Evolutionary conservation across 768 basidiomycete species (phyloP), one percentile per base, ranked within the genome.

Genomic region (Macrolepiota albuminosa): DNA sequence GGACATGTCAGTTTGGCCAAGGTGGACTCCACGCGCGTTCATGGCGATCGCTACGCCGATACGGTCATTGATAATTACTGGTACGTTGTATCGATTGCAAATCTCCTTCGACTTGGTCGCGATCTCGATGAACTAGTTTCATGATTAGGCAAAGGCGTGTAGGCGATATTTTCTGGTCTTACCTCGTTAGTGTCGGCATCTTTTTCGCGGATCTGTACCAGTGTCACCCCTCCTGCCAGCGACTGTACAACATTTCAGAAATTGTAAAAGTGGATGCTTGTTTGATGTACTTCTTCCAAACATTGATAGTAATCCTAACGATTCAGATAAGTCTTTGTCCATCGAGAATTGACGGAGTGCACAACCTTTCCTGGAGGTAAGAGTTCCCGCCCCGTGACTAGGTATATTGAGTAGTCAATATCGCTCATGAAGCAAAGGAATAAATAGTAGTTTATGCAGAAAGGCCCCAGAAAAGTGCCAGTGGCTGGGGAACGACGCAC

Each of bases 151-250:
- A 18, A 33, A 45, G 34, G 39, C 26, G 9, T 24, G 26, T 8
- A 34, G 36, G 40, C 55, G 53, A 18, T 34, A 16, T 31, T n/a
- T 29, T 40, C n/a, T 8, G 24, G n/a, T 7, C 71, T 66, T 51
- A 89, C 93, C 73, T 94, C 90, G 26, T 81, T 81, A 0, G 93
- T 95, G 61, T 95, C 93, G 0, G 81, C 73, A 11, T 83, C 72
- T 72, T 98, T 98, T 72, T 98, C 95, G 40, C 94, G 81, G 18
- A 96, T 78, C 72, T 97, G 95, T 5, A 97, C 92, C 50, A 95
- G 68, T 1, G 93, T 94, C 1, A 96, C 93, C 2, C 94, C 95
- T 10, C 95, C 95, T 68, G 84, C 76, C 16, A 96, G 76, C 2
- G 93, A 80, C 92, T 94, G 61, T 26, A 62, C 34, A 63, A 24